Conservation (phyloP, 163 green algal genomes). For the Smithsoniella earleae region DNA sequence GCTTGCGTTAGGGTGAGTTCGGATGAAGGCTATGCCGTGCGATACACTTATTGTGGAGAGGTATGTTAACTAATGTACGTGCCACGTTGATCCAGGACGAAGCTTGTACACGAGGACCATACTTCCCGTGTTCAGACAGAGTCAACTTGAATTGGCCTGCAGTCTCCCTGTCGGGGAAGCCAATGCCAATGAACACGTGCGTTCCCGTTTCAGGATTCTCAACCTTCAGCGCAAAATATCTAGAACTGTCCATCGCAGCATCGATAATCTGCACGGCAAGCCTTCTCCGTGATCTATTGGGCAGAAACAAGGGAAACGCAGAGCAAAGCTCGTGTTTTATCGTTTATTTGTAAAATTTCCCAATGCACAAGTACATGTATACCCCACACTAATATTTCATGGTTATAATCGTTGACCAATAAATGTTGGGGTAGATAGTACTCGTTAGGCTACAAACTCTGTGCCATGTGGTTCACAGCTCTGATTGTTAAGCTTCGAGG, state of each 20-base stretch:
- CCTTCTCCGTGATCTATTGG: neutral
- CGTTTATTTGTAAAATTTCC: too few species aligned
- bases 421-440: neutral
- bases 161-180: neutral
- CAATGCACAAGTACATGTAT: too few species aligned
- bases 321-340: too few species aligned
- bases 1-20: neutral
- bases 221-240: conserved; percentile 10
- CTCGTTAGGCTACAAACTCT: neutral
- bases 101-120: neutral
- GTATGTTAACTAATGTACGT: neutral
- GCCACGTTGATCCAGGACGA: neutral
- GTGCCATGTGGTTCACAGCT: too few species aligned
- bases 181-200: conserved; percentile 11
- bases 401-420: neutral
- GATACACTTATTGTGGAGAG: neutral
- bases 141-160: conserved; percentile 27
- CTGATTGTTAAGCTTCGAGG: too few species aligned
- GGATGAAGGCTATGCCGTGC: neutral
- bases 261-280: conserved; percentile 14
- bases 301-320: too few species aligned
- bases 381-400: too few species aligned
- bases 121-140: conserved; percentile 9
- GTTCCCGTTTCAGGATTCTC: conserved; percentile 12
- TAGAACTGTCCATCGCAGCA: conserved; percentile 18